Base-by-base conservation (phyloP, 306 rosid genomes). In the Vicia faba region DNA sequence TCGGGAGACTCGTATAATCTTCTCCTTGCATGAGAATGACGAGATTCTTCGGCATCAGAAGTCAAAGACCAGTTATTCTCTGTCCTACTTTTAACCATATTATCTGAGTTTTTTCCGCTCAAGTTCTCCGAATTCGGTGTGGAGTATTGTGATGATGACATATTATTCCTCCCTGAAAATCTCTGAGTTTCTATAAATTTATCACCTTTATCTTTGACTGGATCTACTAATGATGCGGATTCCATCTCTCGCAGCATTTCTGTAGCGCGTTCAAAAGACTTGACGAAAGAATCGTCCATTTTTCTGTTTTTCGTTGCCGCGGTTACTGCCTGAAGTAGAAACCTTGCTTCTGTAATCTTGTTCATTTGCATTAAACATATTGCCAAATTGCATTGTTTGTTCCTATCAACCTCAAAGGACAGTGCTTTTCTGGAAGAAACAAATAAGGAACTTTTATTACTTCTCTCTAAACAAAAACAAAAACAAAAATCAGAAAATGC, bases 301-400 rank as follows among this genome's bases (percentile, higher is more conserved):
- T 61, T 81, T 41, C 80, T 85, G 60, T 79, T 83, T 74, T 87
- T 87, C 4, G 84, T 43, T n/a, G 93, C 84, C 5, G 83, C 58
- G 43, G 71, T 78, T 7, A 93, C 97, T 49, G 85, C 86, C 49
- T 86, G 86, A 61, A 93, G 97, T 70, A 93, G 83, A 79, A 85
- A 82, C 18, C 73, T 90, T 28, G 97, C 93, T 83, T 93, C 98
- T 23, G 70, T n/a, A 19, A 82, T 59, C 66, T 77, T 88, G 78
- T 84, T 82, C 89, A 76, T 79, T 29, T 81, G 86, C 85, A 93
- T 88, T 84, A 89, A 77, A 72, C 98, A 87, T 77, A 93, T 74
- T 15, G 98, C 96, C 77, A 93, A 83, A 76, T 93, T 93, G 91
- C 98, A 88, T 36, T 93, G 88, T 55, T 89, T 93, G 85, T 93